phyloP scores from a whole-genome alignment of 2,329 filamentous ascomycete species.

The Fusarium sp. region DNA sequence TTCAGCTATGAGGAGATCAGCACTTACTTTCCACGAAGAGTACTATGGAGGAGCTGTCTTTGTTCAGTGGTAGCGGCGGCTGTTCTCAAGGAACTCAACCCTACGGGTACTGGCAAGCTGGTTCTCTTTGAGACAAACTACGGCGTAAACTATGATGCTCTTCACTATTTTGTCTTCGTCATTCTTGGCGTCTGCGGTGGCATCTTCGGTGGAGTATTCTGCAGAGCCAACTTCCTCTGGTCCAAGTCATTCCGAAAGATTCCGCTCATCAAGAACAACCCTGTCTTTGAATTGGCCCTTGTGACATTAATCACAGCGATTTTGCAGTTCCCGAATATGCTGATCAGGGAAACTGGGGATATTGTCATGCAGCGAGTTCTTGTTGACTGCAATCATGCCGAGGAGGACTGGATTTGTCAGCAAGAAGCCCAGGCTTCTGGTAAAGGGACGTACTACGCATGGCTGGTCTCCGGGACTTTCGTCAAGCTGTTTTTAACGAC shows the following conservation, averaged over 20 bases:
- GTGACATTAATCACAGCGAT: slow-evolving; percentile 10
- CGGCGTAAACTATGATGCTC: slow-evolving; percentile 18
- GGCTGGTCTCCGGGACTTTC: slow-evolving; percentile 19
- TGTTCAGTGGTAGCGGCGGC: slow-evolving; percentile 23
- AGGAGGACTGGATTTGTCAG: slow-evolving; percentile 22
- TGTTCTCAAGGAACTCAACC: slow-evolving; percentile 23
- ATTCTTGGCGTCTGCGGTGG: slow-evolving; percentile 23
- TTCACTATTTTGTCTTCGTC: slow-evolving; percentile 20
- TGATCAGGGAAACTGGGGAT: slow-evolving; percentile 27
- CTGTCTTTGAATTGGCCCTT: slow-evolving; percentile 12
- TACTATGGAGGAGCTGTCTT: slow-evolving; percentile 22
- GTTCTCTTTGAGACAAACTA: slow-evolving; percentile 32
- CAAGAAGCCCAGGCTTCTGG: slow-evolving; percentile 12
- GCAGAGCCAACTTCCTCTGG: slow-evolving; percentile 19
- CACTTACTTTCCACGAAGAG: slow-evolving; percentile 24
- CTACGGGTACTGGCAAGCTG: slow-evolving; percentile 20
- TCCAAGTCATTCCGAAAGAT: slow-evolving; percentile 20
- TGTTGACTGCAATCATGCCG: slow-evolving; percentile 14
- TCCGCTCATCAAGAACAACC: slow-evolving; percentile 2
- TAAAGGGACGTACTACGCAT: slow-evolving; percentile 18
- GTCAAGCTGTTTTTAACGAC: slow-evolving; percentile 22
- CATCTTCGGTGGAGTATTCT: slow-evolving; percentile 16
- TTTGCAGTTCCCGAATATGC: slow-evolving; percentile 13
- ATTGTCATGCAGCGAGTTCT: slow-evolving; percentile 25
- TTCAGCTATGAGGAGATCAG: slow-evolving; percentile 35